A percentile compares a stretch with the other conserved stretches of the same genome.
Conservation (phyloP, 441 rosid genomes). For the Cnidoscolus chayamansa region DNA sequence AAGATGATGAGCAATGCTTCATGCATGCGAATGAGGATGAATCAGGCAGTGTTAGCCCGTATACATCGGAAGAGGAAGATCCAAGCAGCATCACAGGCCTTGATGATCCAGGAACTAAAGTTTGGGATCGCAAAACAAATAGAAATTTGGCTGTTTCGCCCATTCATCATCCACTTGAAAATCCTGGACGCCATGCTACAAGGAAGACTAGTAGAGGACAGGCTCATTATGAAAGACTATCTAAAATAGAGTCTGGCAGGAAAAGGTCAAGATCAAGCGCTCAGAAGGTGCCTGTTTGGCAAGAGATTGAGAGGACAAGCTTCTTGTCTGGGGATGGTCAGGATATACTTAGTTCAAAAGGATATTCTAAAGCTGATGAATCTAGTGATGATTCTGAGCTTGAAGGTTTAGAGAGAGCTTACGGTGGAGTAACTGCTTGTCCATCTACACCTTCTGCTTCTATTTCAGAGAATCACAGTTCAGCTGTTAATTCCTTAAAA, state of each 20-base stretch:
- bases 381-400: conserved; percentile 70
- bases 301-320: conserved; percentile 79
- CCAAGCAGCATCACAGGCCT: conserved; percentile 64
- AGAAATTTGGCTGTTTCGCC: conserved; percentile 67
- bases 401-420: conserved; percentile 57
- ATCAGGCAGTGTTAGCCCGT: conserved; percentile 55
- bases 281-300: conserved; percentile 57
- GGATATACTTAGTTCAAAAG: conserved; percentile 53
- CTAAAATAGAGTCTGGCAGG: conserved; percentile 49
- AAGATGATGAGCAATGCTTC: conserved; percentile 45
- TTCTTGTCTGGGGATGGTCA: conserved; percentile 86
- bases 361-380: conserved; percentile 45
- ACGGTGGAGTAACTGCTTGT: conserved; percentile 69
- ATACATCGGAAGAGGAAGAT: conserved; percentile 90
- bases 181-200: conserved; percentile 41
- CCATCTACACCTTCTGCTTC: conserved; percentile 55
- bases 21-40: conserved; percentile 39
- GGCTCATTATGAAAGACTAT: conserved; percentile 43
- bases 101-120: conserved; percentile 90
- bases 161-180: conserved; percentile 98
- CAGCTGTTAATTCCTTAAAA: conserved; percentile 40
- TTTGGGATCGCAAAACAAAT: conserved; percentile 94
- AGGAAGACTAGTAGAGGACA: conserved; percentile 55
- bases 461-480: conserved; percentile 43
- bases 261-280: conserved; percentile 62